Percentiles rank a stretch among this genome's conserved stretches.
Conservation (phyloP, 2,329 filamentous ascomycete species). For the Cercospora canescens region DNA sequence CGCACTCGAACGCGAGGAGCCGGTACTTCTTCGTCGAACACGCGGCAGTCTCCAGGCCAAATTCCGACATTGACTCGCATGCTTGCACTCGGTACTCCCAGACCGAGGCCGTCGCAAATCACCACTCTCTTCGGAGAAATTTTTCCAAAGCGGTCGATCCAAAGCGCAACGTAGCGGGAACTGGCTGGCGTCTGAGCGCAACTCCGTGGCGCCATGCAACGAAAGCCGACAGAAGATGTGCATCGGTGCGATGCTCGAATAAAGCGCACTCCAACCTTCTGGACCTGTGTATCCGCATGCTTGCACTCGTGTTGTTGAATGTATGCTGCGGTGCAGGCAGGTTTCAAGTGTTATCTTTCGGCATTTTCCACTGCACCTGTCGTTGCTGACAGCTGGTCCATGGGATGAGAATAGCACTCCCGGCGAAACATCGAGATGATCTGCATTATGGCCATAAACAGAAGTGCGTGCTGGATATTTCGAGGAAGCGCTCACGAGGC, state of each 20-base stretch:
- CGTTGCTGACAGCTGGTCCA: background rate
- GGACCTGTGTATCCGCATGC: background rate
- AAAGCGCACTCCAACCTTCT: background rate
- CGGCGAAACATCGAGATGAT: background rate
- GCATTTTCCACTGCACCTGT: background rate
- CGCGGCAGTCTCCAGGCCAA: background rate
- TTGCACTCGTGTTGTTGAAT: background rate
- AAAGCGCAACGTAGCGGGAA: background rate
- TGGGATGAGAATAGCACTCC: background rate
- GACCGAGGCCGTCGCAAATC: background rate
- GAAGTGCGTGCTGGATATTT: background rate
- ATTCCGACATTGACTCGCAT: background rate
- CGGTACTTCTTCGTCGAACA: background rate
- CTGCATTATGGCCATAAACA: background rate
- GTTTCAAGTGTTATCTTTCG: slow-evolving; percentile 1
- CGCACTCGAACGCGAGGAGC: too few species aligned
- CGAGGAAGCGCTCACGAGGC: background rate
- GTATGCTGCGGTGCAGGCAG: background rate
- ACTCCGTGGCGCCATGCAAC: background rate
- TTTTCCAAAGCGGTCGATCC: background rate
- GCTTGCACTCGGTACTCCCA: background rate
- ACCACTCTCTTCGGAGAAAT: background rate
- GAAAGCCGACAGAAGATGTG: background rate
- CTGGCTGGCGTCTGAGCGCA: background rate
- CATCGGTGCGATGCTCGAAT: background rate